Evolutionary conservation across 164 flowering plant genomes (phyloP), one percentile per base, ranked within the genome.

Genomic region (Sextonia rubra): DNA sequence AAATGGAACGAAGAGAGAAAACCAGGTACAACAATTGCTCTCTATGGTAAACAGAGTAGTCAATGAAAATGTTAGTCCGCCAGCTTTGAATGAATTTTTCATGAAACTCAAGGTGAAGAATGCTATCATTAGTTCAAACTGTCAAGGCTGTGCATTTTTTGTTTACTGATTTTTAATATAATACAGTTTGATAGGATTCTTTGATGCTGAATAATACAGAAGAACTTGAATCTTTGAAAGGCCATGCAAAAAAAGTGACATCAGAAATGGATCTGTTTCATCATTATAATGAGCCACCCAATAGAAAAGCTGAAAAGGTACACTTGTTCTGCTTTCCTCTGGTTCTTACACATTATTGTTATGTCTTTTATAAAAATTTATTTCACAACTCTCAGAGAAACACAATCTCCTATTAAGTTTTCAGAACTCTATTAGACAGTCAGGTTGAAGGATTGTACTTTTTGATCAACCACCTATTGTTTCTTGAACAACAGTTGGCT

Each of bases 241-340:
- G 90, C 9, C 84, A 85, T 75, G 69, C 90, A 24, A 81, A 83
- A 62, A 70, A 71, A 64, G 89, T 91, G 71, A 85, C 86, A 64
- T 30, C 68, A 2, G 86, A 74, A 79, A 87, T 82, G 76, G 84
- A 85, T 72, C 88, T 87, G 80, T 84, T 89, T 74, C 71, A 87
- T 17, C 80, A 23, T 48, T 84, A 88, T 80, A 90, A 87, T 4
- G 88, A 81, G 44, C 96, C 89, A 66, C 88, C 90, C 58, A 82
- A 84, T 67, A 80, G 90, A 71, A 85, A 89, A 69, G 86, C 87
- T 52, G 91, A 90, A 68, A 88, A 89, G 93, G 98, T 93, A 90
- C 24, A 23, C 55, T 48, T 52, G 68, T n/a, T 3, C 52, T 30
- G 47, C 63, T 23, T 20, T 0, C 37, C 37, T 32, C 37, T 32